phyloP scores from a whole-genome alignment of 768 basidiomycete genomes.

The Trametes elegans region DNA sequence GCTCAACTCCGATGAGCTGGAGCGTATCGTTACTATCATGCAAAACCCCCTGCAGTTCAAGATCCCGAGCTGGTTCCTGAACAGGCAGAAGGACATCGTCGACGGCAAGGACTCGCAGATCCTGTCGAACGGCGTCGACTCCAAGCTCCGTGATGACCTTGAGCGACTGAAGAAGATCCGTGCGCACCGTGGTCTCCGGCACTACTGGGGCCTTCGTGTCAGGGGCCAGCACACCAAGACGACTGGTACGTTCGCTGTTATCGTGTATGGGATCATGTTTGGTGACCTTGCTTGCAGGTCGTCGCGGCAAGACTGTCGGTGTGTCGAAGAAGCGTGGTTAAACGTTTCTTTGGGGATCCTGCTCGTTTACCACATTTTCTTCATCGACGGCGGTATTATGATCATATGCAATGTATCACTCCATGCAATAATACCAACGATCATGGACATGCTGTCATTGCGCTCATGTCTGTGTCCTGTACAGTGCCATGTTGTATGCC shows the following conservation, averaged over 20 bases:
- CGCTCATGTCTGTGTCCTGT: not conserved
- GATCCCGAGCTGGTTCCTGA: constrained; percentile 99
- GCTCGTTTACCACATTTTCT: constrained; percentile 7
- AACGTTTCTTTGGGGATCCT: constrained; percentile 15
- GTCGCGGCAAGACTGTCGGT: constrained; percentile 95
- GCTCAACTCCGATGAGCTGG: constrained; percentile 98
- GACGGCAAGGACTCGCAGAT: constrained; percentile 98
- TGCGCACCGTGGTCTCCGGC: constrained; percentile 90
- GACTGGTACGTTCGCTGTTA: constrained; percentile 59
- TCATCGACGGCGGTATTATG: constrained; percentile 21
- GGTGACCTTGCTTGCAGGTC: constrained; percentile 48
- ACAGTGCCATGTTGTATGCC: too few relatives aligned
- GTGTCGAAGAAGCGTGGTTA: constrained; percentile 88
- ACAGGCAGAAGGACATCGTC: constrained; percentile 97
- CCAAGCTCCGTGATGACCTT: constrained; percentile 96
- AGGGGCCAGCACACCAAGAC: constrained; percentile 99
- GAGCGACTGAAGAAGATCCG: constrained; percentile 99
- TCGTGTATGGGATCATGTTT: not conserved
- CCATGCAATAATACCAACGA: constrained; percentile 22
- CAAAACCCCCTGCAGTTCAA: constrained; percentile 99
- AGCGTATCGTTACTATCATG: constrained; percentile 98
- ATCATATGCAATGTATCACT: constrained; percentile 20
- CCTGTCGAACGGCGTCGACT: constrained; percentile 94
- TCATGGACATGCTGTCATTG: constrained; percentile 18
- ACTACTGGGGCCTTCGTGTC: constrained; percentile 93